phyloP scores from a whole-genome alignment of 1,284 basidiomycete genomes.

The Fomitopsis palustris region DNA sequence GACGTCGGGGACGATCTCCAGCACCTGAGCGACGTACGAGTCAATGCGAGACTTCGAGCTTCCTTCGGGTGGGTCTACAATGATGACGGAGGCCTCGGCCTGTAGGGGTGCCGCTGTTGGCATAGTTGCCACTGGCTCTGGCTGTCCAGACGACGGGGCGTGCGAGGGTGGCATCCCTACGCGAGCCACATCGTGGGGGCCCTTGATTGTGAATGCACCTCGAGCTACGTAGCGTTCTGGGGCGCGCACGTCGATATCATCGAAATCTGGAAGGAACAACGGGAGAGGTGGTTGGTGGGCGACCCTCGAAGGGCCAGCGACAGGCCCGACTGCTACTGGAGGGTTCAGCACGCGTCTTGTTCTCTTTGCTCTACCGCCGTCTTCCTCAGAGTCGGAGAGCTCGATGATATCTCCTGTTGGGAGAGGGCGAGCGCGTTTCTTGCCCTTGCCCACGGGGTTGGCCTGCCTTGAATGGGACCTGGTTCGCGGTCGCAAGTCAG shows the following conservation, averaged over 20 bases:
- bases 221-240: background rate
- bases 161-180: background rate
- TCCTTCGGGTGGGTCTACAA: background rate
- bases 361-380: background rate
- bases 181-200: background rate
- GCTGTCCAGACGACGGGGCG: constrained; percentile 5
- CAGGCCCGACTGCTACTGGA: background rate
- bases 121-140: background rate
- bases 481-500: background rate
- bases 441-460: background rate
- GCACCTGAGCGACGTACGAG: constrained; percentile 41
- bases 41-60: constrained; percentile 4
- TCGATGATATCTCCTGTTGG: constrained; percentile 16
- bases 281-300: background rate
- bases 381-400: constrained; percentile 17
- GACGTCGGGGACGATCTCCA: constrained; percentile 70
- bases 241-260: background rate
- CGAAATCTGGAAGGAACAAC: background rate
- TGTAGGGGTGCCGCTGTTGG: background rate
- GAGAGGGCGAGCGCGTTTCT: background rate
- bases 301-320: background rate
- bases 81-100: background rate
- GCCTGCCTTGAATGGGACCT: background rate
- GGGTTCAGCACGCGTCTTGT: background rate
- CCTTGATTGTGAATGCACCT: background rate